Base-by-base conservation (phyloP, 495 filamentous ascomycete genomes). In the Penicillium maclennaniae region DNA sequence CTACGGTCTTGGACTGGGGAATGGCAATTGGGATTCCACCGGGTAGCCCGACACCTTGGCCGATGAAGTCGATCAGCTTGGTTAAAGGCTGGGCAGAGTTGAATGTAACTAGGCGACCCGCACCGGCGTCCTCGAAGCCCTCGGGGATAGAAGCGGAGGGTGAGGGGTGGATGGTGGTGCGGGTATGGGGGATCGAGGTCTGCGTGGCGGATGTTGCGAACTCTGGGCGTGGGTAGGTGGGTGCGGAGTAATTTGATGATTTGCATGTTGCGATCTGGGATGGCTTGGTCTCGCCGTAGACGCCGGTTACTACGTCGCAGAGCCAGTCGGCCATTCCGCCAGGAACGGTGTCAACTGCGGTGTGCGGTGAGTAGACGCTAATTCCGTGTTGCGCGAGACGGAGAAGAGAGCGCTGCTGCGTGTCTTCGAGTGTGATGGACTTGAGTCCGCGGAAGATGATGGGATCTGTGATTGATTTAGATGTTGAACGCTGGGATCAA, bases 321-420 rank as follows among this genome's bases (percentile, higher is more conserved):
- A 98, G 86, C 93, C 93, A 98, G 73, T 97, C 91, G 53, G 88
- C 92, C 53, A 97, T 79, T 20, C 93, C 93, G 15, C 85, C 87
- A 6, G 85, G 83, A 0, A 88, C 88, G 23, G 91, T 90, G 72
- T 98, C 93, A 47, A 97, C 82, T 3, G 93, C 92, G 0, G 92
- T 97, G 64, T 98, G 93, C 0, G 93, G 93, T 47, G 85, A 90
- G 74, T 98, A 98, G 53, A 97, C 91, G 60, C 89, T 92, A 58
- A 97, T 92, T 16, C 95, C 92, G 72, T 88, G 83, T 38, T 87
- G 85, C n/a, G 85, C 87, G 3, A 98, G 79, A 43, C 86, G 82
- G 7, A 98, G 77, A 43, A 97, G 80, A 20, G 85, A 86, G 51
- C 85, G 81, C 71, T 97, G 95, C 62, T 96, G 93, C 10, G 89